Percentiles rank a stretch among this genome's conserved stretches.
phyloP scores from a whole-genome alignment of 768 basidiomycete genomes.

The Russula dissimulans region DNA sequence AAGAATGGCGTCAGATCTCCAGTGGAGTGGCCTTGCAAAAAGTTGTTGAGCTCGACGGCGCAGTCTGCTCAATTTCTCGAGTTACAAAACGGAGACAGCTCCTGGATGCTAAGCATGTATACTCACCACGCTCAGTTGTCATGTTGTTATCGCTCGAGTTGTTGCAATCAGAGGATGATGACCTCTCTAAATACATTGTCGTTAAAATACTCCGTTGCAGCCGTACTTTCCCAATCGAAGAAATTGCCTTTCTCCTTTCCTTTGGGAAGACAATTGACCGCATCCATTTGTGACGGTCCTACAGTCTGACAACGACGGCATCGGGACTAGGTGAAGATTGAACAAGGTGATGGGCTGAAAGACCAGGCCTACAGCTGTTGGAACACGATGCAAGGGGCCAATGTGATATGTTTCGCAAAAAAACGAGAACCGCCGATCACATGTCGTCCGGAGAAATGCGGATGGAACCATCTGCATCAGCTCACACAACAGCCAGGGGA shows the following conservation, averaged over 20 bases:
- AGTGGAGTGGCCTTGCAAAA: background rate
- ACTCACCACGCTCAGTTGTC: background rate
- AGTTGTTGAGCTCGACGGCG: background rate
- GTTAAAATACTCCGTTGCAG: background rate
- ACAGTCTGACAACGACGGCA: slow-evolving; percentile 2
- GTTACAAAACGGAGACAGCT: background rate
- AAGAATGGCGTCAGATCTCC: background rate
- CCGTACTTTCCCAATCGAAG: background rate
- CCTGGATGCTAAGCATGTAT: background rate
- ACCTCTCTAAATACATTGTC: background rate
- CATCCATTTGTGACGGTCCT: background rate
- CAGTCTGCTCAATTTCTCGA: background rate
- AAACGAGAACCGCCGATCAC: background rate
- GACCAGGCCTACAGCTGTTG: slow-evolving; percentile 6
- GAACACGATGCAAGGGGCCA: background rate
- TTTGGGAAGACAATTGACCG: background rate
- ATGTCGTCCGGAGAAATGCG: too few species aligned
- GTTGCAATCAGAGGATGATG: background rate
- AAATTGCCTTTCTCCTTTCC: background rate
- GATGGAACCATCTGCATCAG: too few species aligned
- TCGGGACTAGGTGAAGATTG: background rate
- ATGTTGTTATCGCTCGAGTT: background rate
- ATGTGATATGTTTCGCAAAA: background rate
- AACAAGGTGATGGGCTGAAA: background rate
- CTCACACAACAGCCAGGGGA: background rate